Evolutionary conservation across 2,329 filamentous ascomycete species (phyloP).

Genomic region (Scedosporium minutisporum): DNA sequence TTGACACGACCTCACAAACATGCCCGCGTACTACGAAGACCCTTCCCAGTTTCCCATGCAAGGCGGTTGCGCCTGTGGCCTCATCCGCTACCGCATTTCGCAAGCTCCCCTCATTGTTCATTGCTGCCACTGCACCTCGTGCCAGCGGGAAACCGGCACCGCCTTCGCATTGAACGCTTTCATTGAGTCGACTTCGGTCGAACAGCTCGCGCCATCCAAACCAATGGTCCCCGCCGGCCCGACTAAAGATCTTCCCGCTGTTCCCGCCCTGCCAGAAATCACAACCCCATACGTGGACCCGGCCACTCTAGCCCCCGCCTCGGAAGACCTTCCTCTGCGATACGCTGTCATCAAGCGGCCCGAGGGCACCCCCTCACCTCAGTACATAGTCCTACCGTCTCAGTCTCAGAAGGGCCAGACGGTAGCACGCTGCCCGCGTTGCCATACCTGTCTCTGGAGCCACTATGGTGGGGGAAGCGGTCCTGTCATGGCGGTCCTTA

Average conservation of each 20-base stretch:
- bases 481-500: slow-evolving; percentile 24
- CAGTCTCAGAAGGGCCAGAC: slow-evolving; percentile 29
- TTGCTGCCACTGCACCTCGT: slow-evolving; percentile 37
- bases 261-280: not conserved
- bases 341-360: not conserved
- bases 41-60: slow-evolving; percentile 8
- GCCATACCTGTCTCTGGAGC: slow-evolving; percentile 29
- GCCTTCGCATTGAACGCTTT: slow-evolving; percentile 29
- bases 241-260: not conserved
- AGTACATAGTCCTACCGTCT: slow-evolving; percentile 22
- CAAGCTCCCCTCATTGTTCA: slow-evolving; percentile 39
- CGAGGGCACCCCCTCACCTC: not conserved
- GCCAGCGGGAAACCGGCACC: slow-evolving; percentile 34
- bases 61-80: slow-evolving; percentile 4
- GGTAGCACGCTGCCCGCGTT: slow-evolving; percentile 32
- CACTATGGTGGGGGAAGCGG: slow-evolving; percentile 25
- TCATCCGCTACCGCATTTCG: slow-evolving; percentile 42
- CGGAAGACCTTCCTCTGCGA: slow-evolving; percentile 13
- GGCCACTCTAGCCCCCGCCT: not conserved
- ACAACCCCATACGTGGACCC: not conserved
- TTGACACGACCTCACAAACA: not conserved
- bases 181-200: slow-evolving; percentile 16
- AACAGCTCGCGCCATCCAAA: slow-evolving; percentile 17
- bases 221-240: slow-evolving; percentile 13
- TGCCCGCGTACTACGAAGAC: slow-evolving; percentile 4